Percentiles rank a stretch among this genome's conserved stretches.
Conservation (phyloP, 805 yeast species). For the Ogataea angusta region DNA sequence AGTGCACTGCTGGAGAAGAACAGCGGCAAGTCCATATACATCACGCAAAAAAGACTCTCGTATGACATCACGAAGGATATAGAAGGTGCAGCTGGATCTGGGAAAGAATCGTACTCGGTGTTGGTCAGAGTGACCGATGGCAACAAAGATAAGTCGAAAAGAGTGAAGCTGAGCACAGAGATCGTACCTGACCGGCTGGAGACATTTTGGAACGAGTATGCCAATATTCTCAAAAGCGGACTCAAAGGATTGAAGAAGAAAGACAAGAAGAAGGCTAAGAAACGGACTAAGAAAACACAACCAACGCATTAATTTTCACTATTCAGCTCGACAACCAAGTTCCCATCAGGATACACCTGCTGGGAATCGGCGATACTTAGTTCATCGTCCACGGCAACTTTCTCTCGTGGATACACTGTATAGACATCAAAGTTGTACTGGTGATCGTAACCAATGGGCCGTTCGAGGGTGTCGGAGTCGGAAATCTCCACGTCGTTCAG, state of each 20-base stretch:
- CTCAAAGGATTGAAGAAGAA: slow-evolving; percentile 77
- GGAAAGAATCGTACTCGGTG: slow-evolving; percentile 47
- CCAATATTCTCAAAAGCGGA: slow-evolving; percentile 65
- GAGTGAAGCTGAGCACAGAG: slow-evolving; percentile 67
- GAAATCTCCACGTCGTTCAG: slow-evolving; percentile 31
- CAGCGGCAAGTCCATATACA: slow-evolving; percentile 45
- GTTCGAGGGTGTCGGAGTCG: slow-evolving; percentile 19
- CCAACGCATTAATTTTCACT: background rate
- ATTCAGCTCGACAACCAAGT: slow-evolving; percentile 39
- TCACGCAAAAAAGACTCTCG: slow-evolving; percentile 55
- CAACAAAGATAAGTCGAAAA: slow-evolving; percentile 43
- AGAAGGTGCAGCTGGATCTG: slow-evolving; percentile 14
- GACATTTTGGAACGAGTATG: slow-evolving; percentile 73
- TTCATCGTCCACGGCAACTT: slow-evolving; percentile 33
- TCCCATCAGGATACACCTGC: slow-evolving; percentile 62
- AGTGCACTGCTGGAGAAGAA: slow-evolving; percentile 17
- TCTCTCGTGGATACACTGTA: slow-evolving; percentile 56
- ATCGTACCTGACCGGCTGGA: slow-evolving; percentile 62
- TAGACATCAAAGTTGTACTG: slow-evolving; percentile 47
- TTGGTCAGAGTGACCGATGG: slow-evolving; percentile 69
- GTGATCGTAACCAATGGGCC: slow-evolving; percentile 40
- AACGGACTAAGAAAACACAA: slow-evolving; percentile 21
- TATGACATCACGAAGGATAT: slow-evolving; percentile 23
- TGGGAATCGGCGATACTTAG: slow-evolving; percentile 39
- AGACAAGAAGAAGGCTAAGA: slow-evolving; percentile 63